Percentiles rank a stretch among this genome's conserved stretches.
phyloP scores from a whole-genome alignment of 805 yeast species.

The Yarrowia keelungensis region DNA sequence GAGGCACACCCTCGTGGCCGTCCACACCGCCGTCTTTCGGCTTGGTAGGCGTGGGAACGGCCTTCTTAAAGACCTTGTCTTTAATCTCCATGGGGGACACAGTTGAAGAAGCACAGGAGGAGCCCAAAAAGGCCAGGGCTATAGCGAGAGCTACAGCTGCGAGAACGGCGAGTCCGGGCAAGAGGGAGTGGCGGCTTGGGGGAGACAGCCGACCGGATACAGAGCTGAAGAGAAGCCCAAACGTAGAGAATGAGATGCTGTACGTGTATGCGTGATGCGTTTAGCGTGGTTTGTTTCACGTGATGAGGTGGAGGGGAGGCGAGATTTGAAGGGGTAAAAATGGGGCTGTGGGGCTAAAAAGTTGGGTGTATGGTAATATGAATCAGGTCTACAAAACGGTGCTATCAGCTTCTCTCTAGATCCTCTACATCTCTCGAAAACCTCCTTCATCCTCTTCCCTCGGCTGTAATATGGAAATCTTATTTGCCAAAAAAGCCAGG shows the following conservation, averaged over 20 bases:
- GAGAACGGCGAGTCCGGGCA: constrained; percentile 22
- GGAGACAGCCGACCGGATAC: constrained; percentile 10
- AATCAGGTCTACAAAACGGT: not conserved
- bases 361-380: not conserved
- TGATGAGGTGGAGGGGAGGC: not conserved
- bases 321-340: too few species aligned
- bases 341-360: not conserved
- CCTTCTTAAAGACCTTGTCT: constrained; percentile 36
- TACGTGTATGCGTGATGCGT: constrained; percentile 17
- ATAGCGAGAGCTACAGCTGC: constrained; percentile 34
- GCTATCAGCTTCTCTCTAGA: too few species aligned
- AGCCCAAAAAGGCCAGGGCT: constrained; percentile 36
- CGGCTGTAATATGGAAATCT: constrained; percentile 33
- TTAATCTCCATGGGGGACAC: constrained; percentile 26
- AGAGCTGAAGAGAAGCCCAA: not conserved
- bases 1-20: constrained; percentile 9
- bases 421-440: not conserved
- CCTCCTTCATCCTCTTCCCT: not conserved
- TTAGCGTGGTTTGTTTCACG: constrained; percentile 36
- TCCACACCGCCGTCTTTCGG: not conserved
- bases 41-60: constrained; percentile 40
- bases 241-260: constrained; percentile 12
- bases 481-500: constrained; percentile 22
- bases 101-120: not conserved
- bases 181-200: constrained; percentile 29